Percentiles rank a stretch among this genome's conserved stretches.
Evolutionary conservation across 2,329 filamentous ascomycete genomes (phyloP).

Genomic region (Nothomitra cinnamomea): DNA sequence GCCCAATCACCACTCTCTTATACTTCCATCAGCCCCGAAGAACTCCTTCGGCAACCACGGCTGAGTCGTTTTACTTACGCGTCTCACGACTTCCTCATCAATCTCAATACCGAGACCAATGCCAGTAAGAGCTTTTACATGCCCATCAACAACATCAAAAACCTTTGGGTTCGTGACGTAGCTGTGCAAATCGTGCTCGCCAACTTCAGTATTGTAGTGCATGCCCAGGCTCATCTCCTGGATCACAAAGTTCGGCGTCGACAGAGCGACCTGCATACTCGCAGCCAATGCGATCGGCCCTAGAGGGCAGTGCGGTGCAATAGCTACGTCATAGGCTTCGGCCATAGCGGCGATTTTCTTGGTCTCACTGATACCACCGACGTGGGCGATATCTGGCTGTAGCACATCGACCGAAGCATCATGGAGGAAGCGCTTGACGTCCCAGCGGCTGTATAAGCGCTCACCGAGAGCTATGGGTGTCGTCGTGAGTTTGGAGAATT

Average conservation of each 20-base stretch:
- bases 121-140: constrained; percentile 40
- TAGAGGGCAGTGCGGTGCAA: constrained; percentile 58
- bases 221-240: constrained; percentile 68
- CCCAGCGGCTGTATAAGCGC: constrained; percentile 54
- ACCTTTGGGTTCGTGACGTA: constrained; percentile 49
- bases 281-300: constrained; percentile 59
- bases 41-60: constrained; percentile 53
- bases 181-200: constrained; percentile 44
- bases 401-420: constrained; percentile 51
- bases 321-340: constrained; percentile 55
- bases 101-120: constrained; percentile 53
- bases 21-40: constrained; percentile 46
- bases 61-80: constrained; percentile 37
- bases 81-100: constrained; percentile 50
- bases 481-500: constrained; percentile 37
- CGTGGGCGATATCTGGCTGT: constrained; percentile 56
- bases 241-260: constrained; percentile 49
- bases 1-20: constrained; percentile 45
- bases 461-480: constrained; percentile 58
- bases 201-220: constrained; percentile 52
- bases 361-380: constrained; percentile 56
- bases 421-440: constrained; percentile 55
- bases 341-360: constrained; percentile 52
- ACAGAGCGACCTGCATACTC: constrained; percentile 46
- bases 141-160: constrained; percentile 49